Conservation (phyloP, 495 filamentous ascomycete genomes). For the Penicillium malachiteum region DNA sequence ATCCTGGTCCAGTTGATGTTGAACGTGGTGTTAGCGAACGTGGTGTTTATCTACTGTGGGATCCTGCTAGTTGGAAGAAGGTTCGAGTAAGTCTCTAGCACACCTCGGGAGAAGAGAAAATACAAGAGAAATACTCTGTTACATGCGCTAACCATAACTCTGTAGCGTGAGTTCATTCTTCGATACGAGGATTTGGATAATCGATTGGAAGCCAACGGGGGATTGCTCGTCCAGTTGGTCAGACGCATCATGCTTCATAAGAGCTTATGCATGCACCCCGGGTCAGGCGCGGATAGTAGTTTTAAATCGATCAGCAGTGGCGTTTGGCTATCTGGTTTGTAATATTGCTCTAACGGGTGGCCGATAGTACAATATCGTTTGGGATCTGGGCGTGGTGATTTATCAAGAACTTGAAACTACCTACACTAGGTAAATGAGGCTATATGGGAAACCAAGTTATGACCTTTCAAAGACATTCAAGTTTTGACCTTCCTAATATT, state of each 20-base stretch:
- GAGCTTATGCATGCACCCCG: constrained; percentile 4
- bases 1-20: constrained; percentile 62
- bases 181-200: constrained; percentile 76
- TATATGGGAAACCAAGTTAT: constrained; percentile 31
- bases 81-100: constrained; percentile 57
- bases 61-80: constrained; percentile 79
- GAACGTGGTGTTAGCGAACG: constrained; percentile 67
- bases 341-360: constrained; percentile 26
- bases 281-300: constrained; percentile 5
- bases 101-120: background rate
- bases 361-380: constrained; percentile 27
- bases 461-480: background rate
- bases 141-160: constrained; percentile 3
- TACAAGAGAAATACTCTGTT: background rate
- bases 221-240: constrained; percentile 32
- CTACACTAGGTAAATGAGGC: background rate
- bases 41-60: constrained; percentile 88
- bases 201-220: constrained; percentile 44
- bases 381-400: constrained; percentile 29
- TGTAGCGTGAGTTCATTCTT: constrained; percentile 73
- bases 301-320: constrained; percentile 32
- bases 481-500: constrained; percentile 5
- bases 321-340: constrained; percentile 38
- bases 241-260: constrained; percentile 47
- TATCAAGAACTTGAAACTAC: constrained; percentile 12